A percentile compares a stretch with the other conserved stretches of the same genome.
These are phyloP conservation scores for Penicillium oxalicum DNA, from an alignment of 2,329 filamentous ascomycete genomes.

Conservation along the genomic window DNA sequence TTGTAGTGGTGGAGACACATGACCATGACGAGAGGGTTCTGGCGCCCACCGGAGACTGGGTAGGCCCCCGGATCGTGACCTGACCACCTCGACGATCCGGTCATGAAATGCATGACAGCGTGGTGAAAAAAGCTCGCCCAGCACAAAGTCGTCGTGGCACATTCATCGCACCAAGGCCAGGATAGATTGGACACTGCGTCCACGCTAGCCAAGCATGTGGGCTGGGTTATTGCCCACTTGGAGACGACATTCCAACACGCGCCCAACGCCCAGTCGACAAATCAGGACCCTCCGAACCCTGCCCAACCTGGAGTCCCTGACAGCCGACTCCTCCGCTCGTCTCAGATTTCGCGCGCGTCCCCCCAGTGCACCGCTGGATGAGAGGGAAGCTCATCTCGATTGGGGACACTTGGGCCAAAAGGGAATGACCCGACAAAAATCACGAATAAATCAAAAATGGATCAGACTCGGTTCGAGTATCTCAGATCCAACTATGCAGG, in stretches of 20 bases:
- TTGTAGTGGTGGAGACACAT: too few species aligned
- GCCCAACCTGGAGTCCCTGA: background rate
- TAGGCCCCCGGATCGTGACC: too few species aligned
- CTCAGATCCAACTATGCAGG: slow-evolving; percentile 25
- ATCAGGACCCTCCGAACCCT: slow-evolving; percentile 6
- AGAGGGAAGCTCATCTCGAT: background rate
- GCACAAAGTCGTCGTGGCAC: too few species aligned
- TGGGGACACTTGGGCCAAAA: background rate
- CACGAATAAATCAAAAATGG: slow-evolving; percentile 3
- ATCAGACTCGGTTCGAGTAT: slow-evolving; percentile 15
- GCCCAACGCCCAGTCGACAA: slow-evolving; percentile 2
- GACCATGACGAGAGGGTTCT: too few species aligned
- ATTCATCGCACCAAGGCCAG: too few species aligned
- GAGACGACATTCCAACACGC: slow-evolving; percentile 8
- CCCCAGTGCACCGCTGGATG: background rate
- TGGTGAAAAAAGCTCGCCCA: too few species aligned
- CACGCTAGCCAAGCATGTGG: slow-evolving; percentile 2
- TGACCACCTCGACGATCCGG: too few species aligned
- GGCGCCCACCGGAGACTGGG: too few species aligned
- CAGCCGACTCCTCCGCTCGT: slow-evolving; percentile 2
- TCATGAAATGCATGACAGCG: too few species aligned
- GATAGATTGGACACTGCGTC: background rate
- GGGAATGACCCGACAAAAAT: background rate
- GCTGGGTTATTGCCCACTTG: slow-evolving; percentile 2
- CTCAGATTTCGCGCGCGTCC: slow-evolving; percentile 4